These are phyloP conservation scores for Myxozyma lipomycoides DNA, from an alignment of 805 yeast genomes.

Conservation along the genomic window DNA sequence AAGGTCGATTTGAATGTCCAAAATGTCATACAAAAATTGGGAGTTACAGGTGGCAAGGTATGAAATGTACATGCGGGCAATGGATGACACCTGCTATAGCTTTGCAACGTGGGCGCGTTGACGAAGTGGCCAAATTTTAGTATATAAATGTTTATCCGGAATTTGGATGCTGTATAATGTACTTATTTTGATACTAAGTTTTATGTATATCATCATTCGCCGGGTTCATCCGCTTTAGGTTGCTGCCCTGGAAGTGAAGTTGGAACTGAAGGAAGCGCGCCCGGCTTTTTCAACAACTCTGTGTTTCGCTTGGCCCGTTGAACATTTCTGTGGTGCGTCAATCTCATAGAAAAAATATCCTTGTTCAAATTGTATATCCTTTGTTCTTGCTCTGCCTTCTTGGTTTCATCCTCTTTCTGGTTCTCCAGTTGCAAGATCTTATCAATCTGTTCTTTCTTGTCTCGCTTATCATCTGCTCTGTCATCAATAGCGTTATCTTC, in stretches of 20 bases:
- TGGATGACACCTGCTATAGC: slow-evolving; percentile 95
- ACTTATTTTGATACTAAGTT: not conserved
- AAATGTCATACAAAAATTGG: slow-evolving; percentile 84
- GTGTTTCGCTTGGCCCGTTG: slow-evolving; percentile 34
- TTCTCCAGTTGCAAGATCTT: slow-evolving; percentile 16
- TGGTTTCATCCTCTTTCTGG: slow-evolving; percentile 15
- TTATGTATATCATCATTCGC: not conserved
- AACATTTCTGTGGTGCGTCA: slow-evolving; percentile 33
- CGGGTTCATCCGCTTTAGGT: not conserved
- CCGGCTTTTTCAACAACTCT: slow-evolving; percentile 34
- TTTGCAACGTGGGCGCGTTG: slow-evolving; percentile 75
- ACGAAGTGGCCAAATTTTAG: slow-evolving; percentile 39
- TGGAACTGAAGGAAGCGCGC: slow-evolving; percentile 39
- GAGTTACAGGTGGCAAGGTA: slow-evolving; percentile 90
- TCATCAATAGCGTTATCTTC: slow-evolving; percentile 21
- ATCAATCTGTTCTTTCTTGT: slow-evolving; percentile 30
- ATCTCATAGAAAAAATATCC: slow-evolving; percentile 44
- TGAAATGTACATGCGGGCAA: slow-evolving; percentile 87
- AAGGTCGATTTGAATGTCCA: slow-evolving; percentile 84
- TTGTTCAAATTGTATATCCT: slow-evolving; percentile 43
- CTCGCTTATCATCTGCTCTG: slow-evolving; percentile 23
- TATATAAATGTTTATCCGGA: not conserved
- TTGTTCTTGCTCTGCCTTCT: slow-evolving; percentile 34
- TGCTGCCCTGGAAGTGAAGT: slow-evolving; percentile 19
- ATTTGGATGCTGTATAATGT: not conserved